phyloP scores from a whole-genome alignment of 2,329 filamentous ascomycete genomes.

The Pyrenophora tritici-repentis region DNA sequence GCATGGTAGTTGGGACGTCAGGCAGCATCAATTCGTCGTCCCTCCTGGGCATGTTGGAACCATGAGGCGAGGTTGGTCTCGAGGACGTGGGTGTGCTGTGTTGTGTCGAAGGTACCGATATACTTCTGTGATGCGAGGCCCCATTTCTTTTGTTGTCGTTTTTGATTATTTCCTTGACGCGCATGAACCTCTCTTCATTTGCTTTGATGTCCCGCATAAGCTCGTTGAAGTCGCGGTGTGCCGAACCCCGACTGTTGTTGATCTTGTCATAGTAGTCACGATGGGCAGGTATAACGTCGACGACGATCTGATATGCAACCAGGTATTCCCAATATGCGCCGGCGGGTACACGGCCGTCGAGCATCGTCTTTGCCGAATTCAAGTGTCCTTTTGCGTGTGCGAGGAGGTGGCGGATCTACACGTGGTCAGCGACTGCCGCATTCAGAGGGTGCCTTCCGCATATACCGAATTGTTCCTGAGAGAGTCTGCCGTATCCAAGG shows the following conservation, averaged over 20 bases:
- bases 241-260: conserved; percentile 58
- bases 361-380: conserved; percentile 59
- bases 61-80: conserved; percentile 25
- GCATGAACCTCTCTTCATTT: conserved; percentile 51
- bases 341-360: conserved; percentile 58
- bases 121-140: too few species aligned
- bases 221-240: conserved; percentile 54
- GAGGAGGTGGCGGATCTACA: conserved; percentile 50
- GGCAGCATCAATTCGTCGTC: conserved; percentile 46
- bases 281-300: conserved; percentile 76
- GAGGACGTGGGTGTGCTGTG: conserved; percentile 8
- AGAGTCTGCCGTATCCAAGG: conserved; percentile 43
- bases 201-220: conserved; percentile 38
- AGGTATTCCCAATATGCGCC: conserved; percentile 84
- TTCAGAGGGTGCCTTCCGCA: neutral
- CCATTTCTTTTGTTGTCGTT: conserved; percentile 52
- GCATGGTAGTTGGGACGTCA: conserved; percentile 30
- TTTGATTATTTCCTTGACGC: conserved; percentile 57
- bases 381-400: conserved; percentile 49
- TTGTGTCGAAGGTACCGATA: too few species aligned
- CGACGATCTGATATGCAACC: conserved; percentile 76
- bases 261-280: conserved; percentile 70
- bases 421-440: conserved; percentile 20
- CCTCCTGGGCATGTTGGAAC: conserved; percentile 12
- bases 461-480: conserved; percentile 38